Percentiles rank a stretch among this genome's conserved stretches.
Conservation (phyloP, 768 basidiomycete genomes). For the Amylocystis lapponica region DNA sequence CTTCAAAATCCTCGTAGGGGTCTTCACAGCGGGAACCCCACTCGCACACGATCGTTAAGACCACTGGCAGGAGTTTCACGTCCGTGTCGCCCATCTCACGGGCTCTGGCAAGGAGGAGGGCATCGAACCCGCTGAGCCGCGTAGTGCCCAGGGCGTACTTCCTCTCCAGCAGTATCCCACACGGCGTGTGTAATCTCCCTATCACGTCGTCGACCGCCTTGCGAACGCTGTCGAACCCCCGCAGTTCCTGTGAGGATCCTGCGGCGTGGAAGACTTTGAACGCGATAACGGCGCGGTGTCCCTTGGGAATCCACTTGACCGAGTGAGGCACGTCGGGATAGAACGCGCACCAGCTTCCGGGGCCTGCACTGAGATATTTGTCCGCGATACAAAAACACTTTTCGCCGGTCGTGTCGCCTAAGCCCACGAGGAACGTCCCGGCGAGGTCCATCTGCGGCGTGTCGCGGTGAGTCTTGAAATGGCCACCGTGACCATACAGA, state of each 20-base stretch:
- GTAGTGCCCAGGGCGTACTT: conserved; percentile 22
- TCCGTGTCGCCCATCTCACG: conserved; percentile 5
- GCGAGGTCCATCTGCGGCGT: conserved; percentile 22
- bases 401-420: conserved; percentile 23
- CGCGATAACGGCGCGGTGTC: conserved; percentile 25
- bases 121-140: conserved; percentile 21
- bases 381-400: neutral
- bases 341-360: conserved; percentile 25
- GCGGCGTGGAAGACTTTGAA: conserved; percentile 28
- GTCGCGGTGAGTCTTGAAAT: conserved; percentile 26
- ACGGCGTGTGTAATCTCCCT: conserved; percentile 9
- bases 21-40: too few relatives aligned
- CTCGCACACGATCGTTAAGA: conserved; percentile 1
- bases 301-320: conserved; percentile 5
- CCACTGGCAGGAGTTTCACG: conserved; percentile 18
- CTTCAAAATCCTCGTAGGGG: neutral
- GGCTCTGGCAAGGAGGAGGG: conserved; percentile 10
- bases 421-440: conserved; percentile 29
- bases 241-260: too few relatives aligned
- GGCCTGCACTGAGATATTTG: neutral
- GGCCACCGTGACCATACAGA: conserved; percentile 24
- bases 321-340: conserved; percentile 26
- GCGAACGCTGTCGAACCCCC: too few relatives aligned
- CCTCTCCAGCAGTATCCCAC: conserved; percentile 23
- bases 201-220: conserved; percentile 8